Evolutionary conservation across 768 basidiomycete genomes (phyloP).

Genomic region (Suillus spraguei): DNA sequence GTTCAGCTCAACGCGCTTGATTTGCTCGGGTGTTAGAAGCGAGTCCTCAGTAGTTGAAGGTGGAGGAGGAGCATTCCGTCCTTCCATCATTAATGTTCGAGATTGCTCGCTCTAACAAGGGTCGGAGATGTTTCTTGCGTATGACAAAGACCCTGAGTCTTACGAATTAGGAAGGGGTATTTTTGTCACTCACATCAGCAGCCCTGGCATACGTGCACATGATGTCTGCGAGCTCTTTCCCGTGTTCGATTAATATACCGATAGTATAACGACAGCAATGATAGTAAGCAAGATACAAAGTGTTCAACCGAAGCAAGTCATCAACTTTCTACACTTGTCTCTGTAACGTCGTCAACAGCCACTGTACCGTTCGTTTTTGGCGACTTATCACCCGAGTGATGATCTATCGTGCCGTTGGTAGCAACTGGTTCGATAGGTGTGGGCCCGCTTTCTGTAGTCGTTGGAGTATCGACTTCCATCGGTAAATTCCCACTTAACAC

Average conservation of each 20-base stretch:
- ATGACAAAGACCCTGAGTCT: not conserved
- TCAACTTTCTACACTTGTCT: conserved; percentile 14
- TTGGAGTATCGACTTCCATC: conserved; percentile 35
- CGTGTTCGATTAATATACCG: conserved; percentile 4
- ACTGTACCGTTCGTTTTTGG: conserved; percentile 22
- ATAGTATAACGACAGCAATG: conserved; percentile 5
- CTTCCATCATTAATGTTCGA: not conserved
- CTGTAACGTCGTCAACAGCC: conserved; percentile 25
- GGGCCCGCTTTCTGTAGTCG: conserved; percentile 23
- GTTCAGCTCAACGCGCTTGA: conserved; percentile 76
- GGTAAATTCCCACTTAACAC: conserved; percentile 25
- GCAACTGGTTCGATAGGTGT: conserved; percentile 17
- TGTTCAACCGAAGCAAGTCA: not conserved
- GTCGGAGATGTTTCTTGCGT: not conserved
- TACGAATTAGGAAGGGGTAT: conserved; percentile 7
- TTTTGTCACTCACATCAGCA: not conserved
- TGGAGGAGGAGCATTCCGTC: conserved; percentile 16
- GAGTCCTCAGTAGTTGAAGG: conserved; percentile 20
- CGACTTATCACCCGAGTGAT: conserved; percentile 20
- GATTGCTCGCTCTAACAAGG: not conserved
- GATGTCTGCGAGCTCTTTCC: not conserved
- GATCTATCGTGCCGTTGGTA: conserved; percentile 15
- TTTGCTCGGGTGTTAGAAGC: conserved; percentile 66
- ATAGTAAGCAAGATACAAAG: not conserved
- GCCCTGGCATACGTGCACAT: not conserved